Evolutionary conservation across 768 basidiomycete species (phyloP).

Genomic region (Mycena albidolilacea): DNA sequence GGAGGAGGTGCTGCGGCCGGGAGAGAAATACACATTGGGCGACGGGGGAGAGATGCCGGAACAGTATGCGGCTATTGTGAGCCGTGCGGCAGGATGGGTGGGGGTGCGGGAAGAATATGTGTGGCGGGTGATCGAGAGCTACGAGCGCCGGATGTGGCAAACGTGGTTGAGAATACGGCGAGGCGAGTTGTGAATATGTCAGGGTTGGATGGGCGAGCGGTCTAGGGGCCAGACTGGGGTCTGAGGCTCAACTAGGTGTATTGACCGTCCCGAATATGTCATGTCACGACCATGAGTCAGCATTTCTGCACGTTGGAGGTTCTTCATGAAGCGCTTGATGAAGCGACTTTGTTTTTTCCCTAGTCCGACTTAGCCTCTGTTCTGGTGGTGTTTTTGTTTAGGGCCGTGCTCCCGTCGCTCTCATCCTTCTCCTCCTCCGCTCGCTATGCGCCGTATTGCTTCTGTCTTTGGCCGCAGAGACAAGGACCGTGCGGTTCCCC

Average conservation of each 20-base stretch:
- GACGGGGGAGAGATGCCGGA: conserved; percentile 73
- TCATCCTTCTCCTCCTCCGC: background rate
- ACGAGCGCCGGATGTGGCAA: conserved; percentile 73
- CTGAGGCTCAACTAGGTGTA: too few species aligned
- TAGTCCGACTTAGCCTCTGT: too few species aligned
- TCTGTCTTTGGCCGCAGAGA: conserved; percentile 64
- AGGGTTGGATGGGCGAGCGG: too few species aligned
- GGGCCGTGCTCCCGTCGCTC: background rate
- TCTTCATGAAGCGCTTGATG: background rate
- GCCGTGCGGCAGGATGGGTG: conserved; percentile 65
- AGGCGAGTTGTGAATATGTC: background rate
- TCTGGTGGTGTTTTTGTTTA: too few species aligned
- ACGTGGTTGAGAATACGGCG: conserved; percentile 56
- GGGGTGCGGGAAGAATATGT: conserved; percentile 71
- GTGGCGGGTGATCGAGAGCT: conserved; percentile 69
- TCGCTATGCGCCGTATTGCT: conserved; percentile 74
- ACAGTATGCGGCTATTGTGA: conserved; percentile 67
- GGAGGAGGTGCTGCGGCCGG: conserved; percentile 59
- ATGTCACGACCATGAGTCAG: too few species aligned
- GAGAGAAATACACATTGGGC: conserved; percentile 75
- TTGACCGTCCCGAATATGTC: background rate
- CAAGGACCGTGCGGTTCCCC: conserved; percentile 49
- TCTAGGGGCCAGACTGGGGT: too few species aligned
- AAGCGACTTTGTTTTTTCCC: background rate
- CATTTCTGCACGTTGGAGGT: background rate